Conservation (phyloP, 441 rosid species). For the Daphne laureola region DNA sequence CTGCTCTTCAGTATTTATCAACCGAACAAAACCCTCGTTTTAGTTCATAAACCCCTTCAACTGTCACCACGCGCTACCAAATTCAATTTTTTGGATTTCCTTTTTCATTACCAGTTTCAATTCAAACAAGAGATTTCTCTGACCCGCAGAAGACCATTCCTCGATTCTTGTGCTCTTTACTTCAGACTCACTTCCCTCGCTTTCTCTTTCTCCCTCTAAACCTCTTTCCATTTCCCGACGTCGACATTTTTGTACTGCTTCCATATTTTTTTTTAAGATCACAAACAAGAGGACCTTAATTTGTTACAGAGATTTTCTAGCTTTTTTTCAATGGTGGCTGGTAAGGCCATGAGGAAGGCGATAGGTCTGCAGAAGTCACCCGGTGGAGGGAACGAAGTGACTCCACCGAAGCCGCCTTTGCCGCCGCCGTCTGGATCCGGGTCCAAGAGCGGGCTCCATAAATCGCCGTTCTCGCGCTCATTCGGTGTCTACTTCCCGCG, state of each 20-base stretch:
- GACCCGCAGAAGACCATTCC: conserved; percentile 64
- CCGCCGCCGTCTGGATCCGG: conserved; percentile 41
- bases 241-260: conserved; percentile 25
- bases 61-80: not conserved
- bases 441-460: conserved; percentile 23
- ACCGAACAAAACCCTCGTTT: not conserved
- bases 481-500: conserved; percentile 88
- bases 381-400: conserved; percentile 21
- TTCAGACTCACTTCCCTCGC: conserved; percentile 18
- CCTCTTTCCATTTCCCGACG: conserved; percentile 15
- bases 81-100: not conserved
- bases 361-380: conserved; percentile 83
- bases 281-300: conserved; percentile 10
- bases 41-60: not conserved
- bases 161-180: conserved; percentile 32
- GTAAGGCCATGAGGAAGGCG: conserved; percentile 60
- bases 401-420: conserved; percentile 44
- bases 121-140: conserved; percentile 22
- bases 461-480: conserved; percentile 56
- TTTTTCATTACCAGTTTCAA: conserved; percentile 8
- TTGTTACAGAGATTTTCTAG: too few species aligned
- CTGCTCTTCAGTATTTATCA: not conserved
- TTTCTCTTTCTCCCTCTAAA: conserved; percentile 3
- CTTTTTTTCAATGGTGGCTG: conserved; percentile 55
- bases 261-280: conserved; percentile 7